phyloP scores from a whole-genome alignment of 1,284 basidiomycete genomes.

The Meira miltonrushii region DNA sequence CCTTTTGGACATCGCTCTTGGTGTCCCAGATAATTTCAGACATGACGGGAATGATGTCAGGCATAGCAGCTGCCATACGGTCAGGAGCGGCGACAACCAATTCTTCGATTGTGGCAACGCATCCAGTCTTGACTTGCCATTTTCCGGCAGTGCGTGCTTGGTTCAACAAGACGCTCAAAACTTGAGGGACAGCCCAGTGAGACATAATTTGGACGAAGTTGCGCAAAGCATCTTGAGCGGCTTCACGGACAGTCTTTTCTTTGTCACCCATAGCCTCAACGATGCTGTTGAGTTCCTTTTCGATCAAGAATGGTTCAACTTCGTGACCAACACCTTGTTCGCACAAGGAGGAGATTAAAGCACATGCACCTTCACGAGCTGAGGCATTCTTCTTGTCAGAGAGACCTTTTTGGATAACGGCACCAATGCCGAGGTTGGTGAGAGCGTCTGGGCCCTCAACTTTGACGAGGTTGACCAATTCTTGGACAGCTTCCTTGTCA shows the following conservation, averaged over 20 bases:
- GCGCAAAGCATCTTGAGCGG: slow-evolving; percentile 78
- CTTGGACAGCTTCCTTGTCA: slow-evolving; percentile 54
- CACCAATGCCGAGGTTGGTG: slow-evolving; percentile 68
- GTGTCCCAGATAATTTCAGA: slow-evolving; percentile 98
- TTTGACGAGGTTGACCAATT: slow-evolving; percentile 56
- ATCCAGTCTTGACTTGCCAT: slow-evolving; percentile 97
- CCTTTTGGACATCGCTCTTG: slow-evolving; percentile 99
- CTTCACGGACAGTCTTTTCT: slow-evolving; percentile 74
- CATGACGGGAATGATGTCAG: slow-evolving; percentile 92
- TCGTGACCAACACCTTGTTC: slow-evolving; percentile 73
- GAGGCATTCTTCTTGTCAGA: slow-evolving; percentile 62
- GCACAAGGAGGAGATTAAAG: slow-evolving; percentile 64
- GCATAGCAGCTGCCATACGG: slow-evolving; percentile 85
- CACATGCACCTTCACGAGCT: slow-evolving; percentile 69
- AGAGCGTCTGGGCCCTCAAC: slow-evolving; percentile 75
- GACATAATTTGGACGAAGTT: slow-evolving; percentile 76
- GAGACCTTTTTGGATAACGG: slow-evolving; percentile 70
- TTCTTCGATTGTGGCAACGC: slow-evolving; percentile 78
- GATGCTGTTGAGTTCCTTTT: slow-evolving; percentile 74
- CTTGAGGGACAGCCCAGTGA: slow-evolving; percentile 77
- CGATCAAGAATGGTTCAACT: slow-evolving; percentile 87
- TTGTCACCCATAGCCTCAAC: slow-evolving; percentile 91
- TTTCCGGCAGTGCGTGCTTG: slow-evolving; percentile 95
- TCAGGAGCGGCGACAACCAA: slow-evolving; percentile 76
- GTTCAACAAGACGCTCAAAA: slow-evolving; percentile 85